Base-by-base conservation (phyloP, 1,284 basidiomycete species). In the Taiwanofungus camphoratus region DNA sequence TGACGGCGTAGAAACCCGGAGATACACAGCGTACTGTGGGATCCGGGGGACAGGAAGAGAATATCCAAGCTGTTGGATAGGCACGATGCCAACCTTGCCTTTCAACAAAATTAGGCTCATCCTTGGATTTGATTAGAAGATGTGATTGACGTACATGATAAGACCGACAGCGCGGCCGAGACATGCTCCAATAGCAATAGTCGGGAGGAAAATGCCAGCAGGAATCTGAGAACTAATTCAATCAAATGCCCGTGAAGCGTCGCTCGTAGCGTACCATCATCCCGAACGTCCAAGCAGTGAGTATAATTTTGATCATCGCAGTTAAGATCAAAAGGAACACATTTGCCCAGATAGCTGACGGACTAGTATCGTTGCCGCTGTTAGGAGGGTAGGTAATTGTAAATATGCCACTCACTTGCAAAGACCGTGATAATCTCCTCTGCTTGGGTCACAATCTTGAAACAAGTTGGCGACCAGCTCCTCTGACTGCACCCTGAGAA, bases 1-100 rank as follows among this genome's bases (percentile, higher is more conserved):
- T 80, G 18, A 90, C 83, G 12, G 87, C 83, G 56, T 92, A 92
- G 53, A 90, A 87, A 23, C 85, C 84, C 2, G 87, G 87, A 4
- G 79, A 85, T 35, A 91, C 78, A 54, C 85, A 88, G 36, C 71
- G 68, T 18, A 77, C 70, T 12, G 77, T 74, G 0, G 77, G 76
- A 54, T 86, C 83, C 0, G 82, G 79, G 8, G 82, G 80, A 57
- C 83, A 87, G 0, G 79, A 73, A 9, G 75, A 63, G 58, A 87
- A 86, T 24, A 84, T 68, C 79, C 79, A 83, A 2, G 80, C 75
- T 5, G 61, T 68, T 6, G 82, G 78, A 53, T 80, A 74, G 12
- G 76, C 66, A 26, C 74, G 72, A 47, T 85, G 76, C 37, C 82
- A 52, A 2, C 72, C 76, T 68, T 85, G 81, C 31, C 82, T 86